phyloP scores from a whole-genome alignment of 2,329 filamentous ascomycete species.

The Leptographium flavum region DNA sequence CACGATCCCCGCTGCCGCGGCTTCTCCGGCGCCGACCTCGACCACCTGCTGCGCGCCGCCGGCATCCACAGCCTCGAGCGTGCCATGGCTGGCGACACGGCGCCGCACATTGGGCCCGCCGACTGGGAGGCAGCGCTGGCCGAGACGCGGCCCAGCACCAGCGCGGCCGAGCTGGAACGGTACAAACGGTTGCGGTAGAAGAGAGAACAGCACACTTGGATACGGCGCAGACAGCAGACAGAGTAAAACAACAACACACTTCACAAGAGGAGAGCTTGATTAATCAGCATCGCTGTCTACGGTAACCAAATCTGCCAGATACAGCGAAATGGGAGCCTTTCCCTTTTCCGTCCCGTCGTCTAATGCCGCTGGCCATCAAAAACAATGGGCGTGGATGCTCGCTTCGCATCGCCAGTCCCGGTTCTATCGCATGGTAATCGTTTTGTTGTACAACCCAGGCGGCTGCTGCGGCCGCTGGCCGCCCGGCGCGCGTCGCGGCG shows the following conservation, averaged over 20 bases:
- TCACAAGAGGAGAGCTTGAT: background rate
- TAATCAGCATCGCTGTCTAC: too few relatives aligned
- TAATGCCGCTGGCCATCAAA: background rate
- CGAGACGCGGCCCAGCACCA: constrained; percentile 35
- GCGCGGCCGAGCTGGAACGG: constrained; percentile 8
- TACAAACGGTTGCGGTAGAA: constrained; percentile 8
- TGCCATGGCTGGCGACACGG: constrained; percentile 11
- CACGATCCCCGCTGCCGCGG: constrained; percentile 52
- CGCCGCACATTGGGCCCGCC: constrained; percentile 18
- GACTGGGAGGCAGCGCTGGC: constrained; percentile 40
- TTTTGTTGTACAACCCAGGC: background rate
- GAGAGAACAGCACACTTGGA: too few relatives aligned
- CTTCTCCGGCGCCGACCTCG: constrained; percentile 59
- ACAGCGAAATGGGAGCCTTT: background rate
- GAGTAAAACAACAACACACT: too few relatives aligned
- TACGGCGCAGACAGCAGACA: too few relatives aligned
- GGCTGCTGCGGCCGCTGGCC: background rate
- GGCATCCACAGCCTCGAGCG: constrained; percentile 24
- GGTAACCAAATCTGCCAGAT: background rate
- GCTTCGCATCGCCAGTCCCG: background rate
- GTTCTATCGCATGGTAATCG: background rate
- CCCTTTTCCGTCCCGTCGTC: background rate
- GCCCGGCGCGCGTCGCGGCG: background rate
- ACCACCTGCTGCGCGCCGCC: constrained; percentile 31
- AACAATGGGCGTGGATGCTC: background rate